Percentiles rank a stretch among this genome's conserved stretches.
Evolutionary conservation across 2,329 filamentous ascomycete species (phyloP).

Genomic region (Neopestalotiopsis sp.): DNA sequence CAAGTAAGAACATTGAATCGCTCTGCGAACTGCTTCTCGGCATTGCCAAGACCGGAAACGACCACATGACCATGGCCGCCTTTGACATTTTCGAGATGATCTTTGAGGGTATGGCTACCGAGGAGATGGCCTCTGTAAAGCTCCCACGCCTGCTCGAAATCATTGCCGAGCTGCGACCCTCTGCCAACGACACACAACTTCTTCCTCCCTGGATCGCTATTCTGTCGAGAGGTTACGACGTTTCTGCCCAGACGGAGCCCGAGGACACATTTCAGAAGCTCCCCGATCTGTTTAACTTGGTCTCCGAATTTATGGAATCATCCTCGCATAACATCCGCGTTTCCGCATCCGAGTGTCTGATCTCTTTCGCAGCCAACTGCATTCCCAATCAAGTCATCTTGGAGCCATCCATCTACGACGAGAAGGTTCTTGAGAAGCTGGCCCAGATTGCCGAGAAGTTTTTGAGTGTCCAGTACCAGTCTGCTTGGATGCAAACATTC

Average conservation of each 20-base stretch:
- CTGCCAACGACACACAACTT: slow-evolving; percentile 91
- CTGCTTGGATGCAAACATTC: slow-evolving; percentile 94
- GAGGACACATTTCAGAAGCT: slow-evolving; percentile 92
- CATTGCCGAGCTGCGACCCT: slow-evolving; percentile 89
- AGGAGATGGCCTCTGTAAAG: slow-evolving; percentile 86
- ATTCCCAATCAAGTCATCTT: slow-evolving; percentile 82
- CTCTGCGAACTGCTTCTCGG: slow-evolving; percentile 88
- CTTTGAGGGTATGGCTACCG: slow-evolving; percentile 82
- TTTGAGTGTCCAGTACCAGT: slow-evolving; percentile 88
- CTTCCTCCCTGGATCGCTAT: slow-evolving; percentile 97
- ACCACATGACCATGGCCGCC: slow-evolving; percentile 94
- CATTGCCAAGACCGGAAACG: slow-evolving; percentile 89
- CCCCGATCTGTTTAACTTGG: slow-evolving; percentile 81
- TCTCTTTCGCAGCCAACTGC: slow-evolving; percentile 91
- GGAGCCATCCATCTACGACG: slow-evolving; percentile 90
- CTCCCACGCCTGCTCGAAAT: slow-evolving; percentile 88
- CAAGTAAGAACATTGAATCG: slow-evolving; percentile 91
- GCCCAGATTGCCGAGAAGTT: slow-evolving; percentile 75
- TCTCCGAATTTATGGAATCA: slow-evolving; percentile 83
- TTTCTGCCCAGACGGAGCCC: slow-evolving; percentile 85
- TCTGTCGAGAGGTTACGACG: slow-evolving; percentile 90
- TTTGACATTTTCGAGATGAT: slow-evolving; percentile 99
- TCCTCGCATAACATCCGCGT: slow-evolving; percentile 91
- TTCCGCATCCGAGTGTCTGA: slow-evolving; percentile 91
- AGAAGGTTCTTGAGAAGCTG: slow-evolving; percentile 85